phyloP scores from a whole-genome alignment of 495 filamentous ascomycete species.

The Tuber calosporum region DNA sequence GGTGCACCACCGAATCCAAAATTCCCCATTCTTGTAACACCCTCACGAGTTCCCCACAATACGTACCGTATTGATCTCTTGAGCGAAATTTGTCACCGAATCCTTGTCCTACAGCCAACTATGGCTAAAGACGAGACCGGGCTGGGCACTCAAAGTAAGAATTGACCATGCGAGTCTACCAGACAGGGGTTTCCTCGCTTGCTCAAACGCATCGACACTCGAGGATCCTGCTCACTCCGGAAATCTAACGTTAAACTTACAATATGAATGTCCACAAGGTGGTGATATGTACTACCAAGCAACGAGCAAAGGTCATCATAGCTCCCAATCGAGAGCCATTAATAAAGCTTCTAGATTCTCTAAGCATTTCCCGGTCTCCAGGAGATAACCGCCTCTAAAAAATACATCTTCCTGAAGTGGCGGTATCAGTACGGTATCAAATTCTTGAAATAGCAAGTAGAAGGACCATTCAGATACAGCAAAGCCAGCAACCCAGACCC shows the following conservation, averaged over 20 bases:
- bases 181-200: neutral
- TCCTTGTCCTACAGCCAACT: neutral
- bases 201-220: neutral
- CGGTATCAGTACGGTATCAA: neutral
- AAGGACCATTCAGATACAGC: neutral
- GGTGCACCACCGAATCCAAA: neutral
- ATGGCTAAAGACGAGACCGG: neutral
- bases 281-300: neutral
- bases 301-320: neutral
- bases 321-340: neutral
- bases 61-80: neutral
- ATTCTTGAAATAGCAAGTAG: neutral
- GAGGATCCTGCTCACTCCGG: neutral
- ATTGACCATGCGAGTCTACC: neutral
- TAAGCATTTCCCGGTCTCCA: neutral
- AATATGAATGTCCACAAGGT: neutral
- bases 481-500: neutral
- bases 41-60: neutral
- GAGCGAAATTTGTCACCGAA: neutral
- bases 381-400: neutral
- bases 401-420: neutral
- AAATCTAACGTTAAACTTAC: neutral
- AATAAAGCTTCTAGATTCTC: neutral
- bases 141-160: neutral
- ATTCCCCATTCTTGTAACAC: neutral